Evolutionary conservation across 2,329 filamentous ascomycete genomes (phyloP).

Genomic region (Colletotrichum lini): DNA sequence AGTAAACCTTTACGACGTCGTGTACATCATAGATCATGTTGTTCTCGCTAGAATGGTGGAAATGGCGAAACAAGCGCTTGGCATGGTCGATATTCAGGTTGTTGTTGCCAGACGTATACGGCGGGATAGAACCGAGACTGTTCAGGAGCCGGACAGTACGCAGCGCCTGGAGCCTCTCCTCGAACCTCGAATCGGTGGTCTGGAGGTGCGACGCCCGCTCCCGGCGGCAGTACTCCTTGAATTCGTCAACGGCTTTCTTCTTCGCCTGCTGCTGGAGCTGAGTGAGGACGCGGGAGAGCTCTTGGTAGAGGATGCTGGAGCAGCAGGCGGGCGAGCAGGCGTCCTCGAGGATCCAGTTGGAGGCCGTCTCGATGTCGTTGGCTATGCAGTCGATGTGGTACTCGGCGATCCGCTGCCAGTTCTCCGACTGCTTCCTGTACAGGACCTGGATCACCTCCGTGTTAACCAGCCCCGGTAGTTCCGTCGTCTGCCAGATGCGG

Average conservation of each 20-base stretch:
- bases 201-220: constrained; percentile 43
- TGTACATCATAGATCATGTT: constrained; percentile 54
- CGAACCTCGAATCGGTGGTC: constrained; percentile 47
- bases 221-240: constrained; percentile 31
- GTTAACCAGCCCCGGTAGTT: constrained; percentile 53
- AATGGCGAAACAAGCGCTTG: constrained; percentile 31
- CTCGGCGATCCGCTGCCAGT: constrained; percentile 49
- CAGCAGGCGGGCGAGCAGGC: constrained; percentile 41
- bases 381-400: constrained; percentile 46
- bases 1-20: constrained; percentile 55
- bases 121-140: constrained; percentile 25
- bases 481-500: constrained; percentile 47
- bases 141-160: constrained; percentile 44
- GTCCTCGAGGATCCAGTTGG: constrained; percentile 36
- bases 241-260: constrained; percentile 9
- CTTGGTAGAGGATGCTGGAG: constrained; percentile 38
- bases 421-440: constrained; percentile 50
- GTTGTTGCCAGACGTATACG: not conserved
- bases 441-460: constrained; percentile 50
- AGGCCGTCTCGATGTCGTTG: constrained; percentile 39
- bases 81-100: not conserved
- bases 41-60: constrained; percentile 44
- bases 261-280: constrained; percentile 23
- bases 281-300: constrained; percentile 26
- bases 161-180: constrained; percentile 43